Percentiles rank a stretch among this genome's conserved stretches.
These are phyloP conservation scores for Pouteria campechiana DNA, from an alignment of 179 eudicot genomes.

Conservation along the genomic window DNA sequence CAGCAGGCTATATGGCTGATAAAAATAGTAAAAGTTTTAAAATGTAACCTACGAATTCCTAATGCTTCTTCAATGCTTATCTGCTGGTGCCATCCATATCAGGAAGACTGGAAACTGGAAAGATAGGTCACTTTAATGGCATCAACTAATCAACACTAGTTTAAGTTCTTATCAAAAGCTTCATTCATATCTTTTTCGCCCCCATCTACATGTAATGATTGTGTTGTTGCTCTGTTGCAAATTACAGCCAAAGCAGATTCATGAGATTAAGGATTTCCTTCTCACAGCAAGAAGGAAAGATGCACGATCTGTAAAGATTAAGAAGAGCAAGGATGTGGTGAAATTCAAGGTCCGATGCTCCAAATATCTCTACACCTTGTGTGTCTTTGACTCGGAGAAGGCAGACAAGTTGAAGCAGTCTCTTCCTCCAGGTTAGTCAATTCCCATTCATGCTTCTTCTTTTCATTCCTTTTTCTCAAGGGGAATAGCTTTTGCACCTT, in stretches of 20 bases:
- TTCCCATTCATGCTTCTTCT: background rate
- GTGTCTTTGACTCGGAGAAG: slow-evolving; percentile 13
- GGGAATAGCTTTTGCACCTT: background rate
- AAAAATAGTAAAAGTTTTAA: too few relatives aligned
- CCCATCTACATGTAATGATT: too few relatives aligned
- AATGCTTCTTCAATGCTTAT: too few relatives aligned
- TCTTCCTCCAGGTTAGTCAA: slow-evolving; percentile 10
- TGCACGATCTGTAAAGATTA: slow-evolving; percentile 19
- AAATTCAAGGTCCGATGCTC: slow-evolving; percentile 14
- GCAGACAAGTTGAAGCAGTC: slow-evolving; percentile 19
- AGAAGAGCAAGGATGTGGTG: slow-evolving; percentile 12
- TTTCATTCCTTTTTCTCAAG: background rate
- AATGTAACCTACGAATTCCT: too few relatives aligned
- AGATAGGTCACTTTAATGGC: too few relatives aligned
- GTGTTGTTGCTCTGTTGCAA: too few relatives aligned
- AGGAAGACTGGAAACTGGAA: too few relatives aligned
- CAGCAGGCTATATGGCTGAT: too few relatives aligned
- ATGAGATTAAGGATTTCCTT: slow-evolving; percentile 20
- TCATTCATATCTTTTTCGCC: too few relatives aligned
- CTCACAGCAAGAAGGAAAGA: slow-evolving; percentile 23
- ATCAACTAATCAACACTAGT: too few relatives aligned
- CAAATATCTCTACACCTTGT: slow-evolving; percentile 15
- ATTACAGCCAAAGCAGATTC: slow-evolving; percentile 23
- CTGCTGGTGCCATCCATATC: too few relatives aligned
- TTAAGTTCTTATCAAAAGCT: too few relatives aligned